Evolutionary conservation across 345 rosid species (phyloP), one percentile per base, ranked within the genome.

Genomic region (Populus pruinosa): DNA sequence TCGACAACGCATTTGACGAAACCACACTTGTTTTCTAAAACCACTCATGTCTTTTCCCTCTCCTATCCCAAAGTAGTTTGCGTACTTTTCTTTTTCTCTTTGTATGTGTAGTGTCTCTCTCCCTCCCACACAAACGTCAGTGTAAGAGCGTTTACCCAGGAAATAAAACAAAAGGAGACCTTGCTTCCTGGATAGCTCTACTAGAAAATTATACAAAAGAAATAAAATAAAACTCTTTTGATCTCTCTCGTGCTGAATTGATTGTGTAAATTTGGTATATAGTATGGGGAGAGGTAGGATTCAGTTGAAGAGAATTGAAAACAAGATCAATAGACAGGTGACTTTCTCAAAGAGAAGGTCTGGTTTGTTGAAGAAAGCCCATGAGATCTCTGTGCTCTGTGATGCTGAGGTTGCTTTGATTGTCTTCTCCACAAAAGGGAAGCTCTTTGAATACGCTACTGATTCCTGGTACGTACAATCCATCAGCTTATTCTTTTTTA

Each of bases 241-340:
- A 39, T 47, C 50, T 47, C 50, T 47, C 50, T 47, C 5, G 16
- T 13, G 50, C 4, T 47, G 4, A 13, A 47, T 47, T 14, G 17
- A 47, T 14, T 47, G 62, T 27, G 8, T 8, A 7, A 8, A 23
- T 33, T 8, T 38, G 23, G 16, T 68, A n/a, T 18, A 36, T 68
- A 73, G 73, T 36, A 78, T 76, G 82, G 81, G 84, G 64, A 78
- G 87, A 41, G 87, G 87, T 55, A 84, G 86, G 84, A 91, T 89
- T 75, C 88, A 89, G 87, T 65, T 89, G 70, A 87, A 84, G 86
- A 84, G 91, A 78, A 89, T 89, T 73, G 93, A 89, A 87, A 89
- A 89, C 89, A 88, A 89, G 83, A 89, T 87, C 78, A 88, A 88
- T 65, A 78, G 93, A 67, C 93, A 89, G 72, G 93, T 88, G 39